Evolutionary conservation across 768 basidiomycete genomes (phyloP).

Genomic region (Tylopilus sp.): DNA sequence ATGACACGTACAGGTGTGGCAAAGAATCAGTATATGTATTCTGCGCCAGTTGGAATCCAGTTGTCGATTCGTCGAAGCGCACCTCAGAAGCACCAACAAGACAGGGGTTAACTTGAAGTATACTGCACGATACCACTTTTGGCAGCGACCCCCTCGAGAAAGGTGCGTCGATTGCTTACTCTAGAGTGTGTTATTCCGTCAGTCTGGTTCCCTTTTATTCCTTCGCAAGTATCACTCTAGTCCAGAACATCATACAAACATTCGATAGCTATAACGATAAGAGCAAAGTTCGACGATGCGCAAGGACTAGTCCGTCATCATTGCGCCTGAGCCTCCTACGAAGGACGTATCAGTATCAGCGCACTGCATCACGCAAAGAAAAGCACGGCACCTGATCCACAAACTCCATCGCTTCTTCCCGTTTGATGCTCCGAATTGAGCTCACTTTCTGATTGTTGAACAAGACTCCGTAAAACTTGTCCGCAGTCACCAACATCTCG

Average conservation of each 20-base stretch:
- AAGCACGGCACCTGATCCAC: conserved; percentile 70
- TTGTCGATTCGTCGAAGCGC: too few relatives aligned
- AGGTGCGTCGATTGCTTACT: too few relatives aligned
- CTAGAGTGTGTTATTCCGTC: too few relatives aligned
- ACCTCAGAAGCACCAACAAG: too few relatives aligned
- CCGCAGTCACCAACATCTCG: conserved; percentile 93
- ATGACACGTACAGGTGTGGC: too few relatives aligned
- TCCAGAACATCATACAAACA: conserved; percentile 1
- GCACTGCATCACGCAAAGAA: neutral
- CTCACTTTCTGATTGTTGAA: conserved; percentile 97
- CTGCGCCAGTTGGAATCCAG: too few relatives aligned
- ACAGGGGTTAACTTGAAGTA: too few relatives aligned
- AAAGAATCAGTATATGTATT: too few relatives aligned
- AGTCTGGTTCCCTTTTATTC: too few relatives aligned
- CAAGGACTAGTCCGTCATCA: conserved; percentile 8
- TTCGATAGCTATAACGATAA: conserved; percentile 23
- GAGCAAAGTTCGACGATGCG: neutral
- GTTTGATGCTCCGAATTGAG: conserved; percentile 80
- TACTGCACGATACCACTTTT: too few relatives aligned
- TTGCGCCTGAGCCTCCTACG: conserved; percentile 49
- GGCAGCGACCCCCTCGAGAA: too few relatives aligned
- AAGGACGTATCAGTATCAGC: neutral
- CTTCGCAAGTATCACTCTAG: too few relatives aligned
- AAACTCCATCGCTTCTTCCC: conserved; percentile 91
- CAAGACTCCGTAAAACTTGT: conserved; percentile 95